phyloP scores from a whole-genome alignment of 495 filamentous ascomycete species.

The Annulohypoxylon stygium region DNA sequence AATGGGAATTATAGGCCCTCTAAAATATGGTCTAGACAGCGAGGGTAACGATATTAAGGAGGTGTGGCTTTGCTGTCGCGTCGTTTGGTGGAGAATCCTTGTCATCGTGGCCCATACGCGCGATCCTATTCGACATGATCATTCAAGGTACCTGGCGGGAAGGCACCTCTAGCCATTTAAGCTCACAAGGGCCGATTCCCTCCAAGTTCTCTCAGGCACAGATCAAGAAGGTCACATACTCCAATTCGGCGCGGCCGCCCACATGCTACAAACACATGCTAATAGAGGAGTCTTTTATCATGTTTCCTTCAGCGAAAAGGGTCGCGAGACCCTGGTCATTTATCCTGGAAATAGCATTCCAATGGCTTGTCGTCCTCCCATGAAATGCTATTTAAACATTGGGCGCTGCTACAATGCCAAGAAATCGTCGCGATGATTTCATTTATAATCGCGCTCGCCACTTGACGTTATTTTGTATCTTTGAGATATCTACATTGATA shows the following conservation, averaged over 20 bases:
- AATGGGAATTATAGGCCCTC: constrained; percentile 28
- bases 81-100: constrained; percentile 23
- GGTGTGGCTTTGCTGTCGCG: constrained; percentile 21
- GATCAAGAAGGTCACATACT: constrained; percentile 45
- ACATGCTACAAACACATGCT: constrained; percentile 44
- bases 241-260: constrained; percentile 33
- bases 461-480: constrained; percentile 29
- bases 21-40: constrained; percentile 4
- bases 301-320: constrained; percentile 25
- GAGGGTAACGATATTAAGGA: constrained; percentile 1
- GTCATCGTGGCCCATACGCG: constrained; percentile 33
- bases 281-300: constrained; percentile 22
- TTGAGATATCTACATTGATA: constrained; percentile 15
- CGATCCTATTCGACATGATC: constrained; percentile 36
- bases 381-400: constrained; percentile 33
- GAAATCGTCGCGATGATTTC: constrained; percentile 24
- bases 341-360: constrained; percentile 22
- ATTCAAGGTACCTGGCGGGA: constrained; percentile 4
- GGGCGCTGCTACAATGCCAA: constrained; percentile 14
- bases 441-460: constrained; percentile 10
- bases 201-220: constrained; percentile 33
- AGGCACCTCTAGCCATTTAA: not conserved
- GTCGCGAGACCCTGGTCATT: constrained; percentile 44
- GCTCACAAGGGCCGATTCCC: constrained; percentile 38
- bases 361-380: constrained; percentile 23